phyloP scores from a whole-genome alignment of 257 asterid genomes.

The Solanum stenotomum region DNA sequence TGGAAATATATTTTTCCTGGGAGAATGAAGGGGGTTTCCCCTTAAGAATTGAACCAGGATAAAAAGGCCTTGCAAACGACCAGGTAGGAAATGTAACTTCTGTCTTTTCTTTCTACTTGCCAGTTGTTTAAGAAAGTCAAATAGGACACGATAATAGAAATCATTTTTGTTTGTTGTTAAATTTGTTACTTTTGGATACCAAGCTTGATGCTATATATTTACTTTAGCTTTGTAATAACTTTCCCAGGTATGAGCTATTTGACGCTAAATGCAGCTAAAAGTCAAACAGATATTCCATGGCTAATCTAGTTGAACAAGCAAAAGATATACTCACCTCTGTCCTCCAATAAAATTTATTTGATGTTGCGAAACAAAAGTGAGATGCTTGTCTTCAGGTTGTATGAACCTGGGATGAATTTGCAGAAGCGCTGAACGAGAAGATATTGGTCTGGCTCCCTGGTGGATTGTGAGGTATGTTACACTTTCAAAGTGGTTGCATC shows the following conservation, averaged over 20 bases:
- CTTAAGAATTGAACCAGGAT: constrained; percentile 82
- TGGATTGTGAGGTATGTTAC: constrained; percentile 73
- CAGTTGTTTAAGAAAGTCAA: not conserved
- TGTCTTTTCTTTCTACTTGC: not conserved
- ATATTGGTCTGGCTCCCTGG: constrained; percentile 88
- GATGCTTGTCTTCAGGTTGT: constrained; percentile 65
- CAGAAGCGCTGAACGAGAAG: constrained; percentile 60
- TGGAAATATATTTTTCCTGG: constrained; percentile 95
- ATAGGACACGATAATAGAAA: not conserved
- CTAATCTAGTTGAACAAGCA: constrained; percentile 30
- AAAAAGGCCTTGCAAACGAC: constrained; percentile 67
- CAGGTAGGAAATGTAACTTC: constrained; percentile 35
- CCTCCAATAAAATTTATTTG: constrained; percentile 66
- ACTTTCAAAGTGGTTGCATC: not conserved
- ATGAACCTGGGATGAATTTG: constrained; percentile 72
- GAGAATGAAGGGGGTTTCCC: constrained; percentile 84
- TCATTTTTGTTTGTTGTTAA: not conserved
- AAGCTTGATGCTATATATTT: not conserved
- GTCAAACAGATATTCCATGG: constrained; percentile 49
- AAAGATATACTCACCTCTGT: constrained; percentile 37
- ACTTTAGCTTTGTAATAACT: not conserved
- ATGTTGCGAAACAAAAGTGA: constrained; percentile 55
- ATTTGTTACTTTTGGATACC: not conserved
- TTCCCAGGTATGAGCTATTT: constrained; percentile 57
- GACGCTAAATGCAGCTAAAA: constrained; percentile 61